phyloP scores from a whole-genome alignment of 139 green algal genomes.

The Picochlorum sp. region DNA sequence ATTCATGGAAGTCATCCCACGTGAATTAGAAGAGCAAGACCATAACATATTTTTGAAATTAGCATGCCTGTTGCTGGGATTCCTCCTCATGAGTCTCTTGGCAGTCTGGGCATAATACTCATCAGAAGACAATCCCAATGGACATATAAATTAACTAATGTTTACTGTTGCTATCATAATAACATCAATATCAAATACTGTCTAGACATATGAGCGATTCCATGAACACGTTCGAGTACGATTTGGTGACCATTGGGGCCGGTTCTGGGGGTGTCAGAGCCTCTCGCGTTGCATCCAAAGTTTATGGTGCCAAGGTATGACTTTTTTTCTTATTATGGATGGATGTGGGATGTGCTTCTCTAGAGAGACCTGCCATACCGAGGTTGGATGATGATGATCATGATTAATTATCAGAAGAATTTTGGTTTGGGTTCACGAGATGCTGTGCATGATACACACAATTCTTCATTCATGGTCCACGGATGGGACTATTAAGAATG shows the following conservation, averaged over 20 bases:
- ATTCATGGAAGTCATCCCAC: slow-evolving; percentile 73
- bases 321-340: too few species aligned
- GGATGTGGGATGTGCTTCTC: too few species aligned
- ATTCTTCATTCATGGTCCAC: too few species aligned
- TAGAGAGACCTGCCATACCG: too few species aligned
- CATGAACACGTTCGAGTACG: slow-evolving; percentile 44
- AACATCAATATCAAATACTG: background rate
- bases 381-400: too few species aligned
- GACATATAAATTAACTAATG: background rate
- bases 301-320: slow-evolving; percentile 43
- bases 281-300: slow-evolving; percentile 52
- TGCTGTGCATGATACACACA: background rate
- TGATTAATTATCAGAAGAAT: too few species aligned
- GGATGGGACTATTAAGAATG: too few species aligned
- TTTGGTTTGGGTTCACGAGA: background rate
- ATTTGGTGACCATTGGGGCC: slow-evolving; percentile 87
- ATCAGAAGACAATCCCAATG: background rate
- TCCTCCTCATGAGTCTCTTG: slow-evolving; percentile 63
- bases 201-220: background rate
- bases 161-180: background rate
- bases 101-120: slow-evolving; percentile 59
- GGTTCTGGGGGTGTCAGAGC: slow-evolving; percentile 77
- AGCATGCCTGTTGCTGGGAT: slow-evolving; percentile 46
- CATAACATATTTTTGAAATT: slow-evolving; percentile 44
- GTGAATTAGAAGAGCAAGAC: slow-evolving; percentile 43